phyloP scores from a whole-genome alignment of 345 rosid genomes.

The Bruguiera parviflora region DNA sequence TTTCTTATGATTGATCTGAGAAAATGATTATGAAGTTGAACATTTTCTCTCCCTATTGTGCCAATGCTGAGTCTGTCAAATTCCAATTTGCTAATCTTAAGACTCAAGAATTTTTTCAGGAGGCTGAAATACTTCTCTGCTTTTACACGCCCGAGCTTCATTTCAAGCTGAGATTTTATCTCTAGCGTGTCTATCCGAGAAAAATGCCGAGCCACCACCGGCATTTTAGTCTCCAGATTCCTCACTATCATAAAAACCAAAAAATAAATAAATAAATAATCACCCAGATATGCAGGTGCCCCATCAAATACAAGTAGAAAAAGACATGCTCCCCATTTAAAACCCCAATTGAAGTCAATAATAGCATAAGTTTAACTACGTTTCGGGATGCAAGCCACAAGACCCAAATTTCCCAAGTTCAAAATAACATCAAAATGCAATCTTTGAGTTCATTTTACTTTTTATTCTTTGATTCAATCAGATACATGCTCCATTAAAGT shows the following conservation, averaged over 20 bases:
- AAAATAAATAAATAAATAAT: no score
- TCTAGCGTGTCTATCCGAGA: conserved; percentile 23
- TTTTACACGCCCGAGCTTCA: conserved; percentile 36
- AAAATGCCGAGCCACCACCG: conserved; percentile 36
- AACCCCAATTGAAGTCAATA: conserved; percentile 23
- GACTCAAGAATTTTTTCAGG: conserved; percentile 35
- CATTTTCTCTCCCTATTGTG: conserved; percentile 40
- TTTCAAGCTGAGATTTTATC: conserved; percentile 38
- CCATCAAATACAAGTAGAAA: not conserved
- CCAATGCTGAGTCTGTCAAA: conserved; percentile 39
- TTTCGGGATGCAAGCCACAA: conserved; percentile 20
- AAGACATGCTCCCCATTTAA: conserved; percentile 5
- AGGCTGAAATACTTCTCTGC: conserved; percentile 34
- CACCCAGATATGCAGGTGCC: not conserved
- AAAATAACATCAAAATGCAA: conserved; percentile 15
- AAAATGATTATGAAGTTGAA: conserved; percentile 29
- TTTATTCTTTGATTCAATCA: conserved; percentile 9
- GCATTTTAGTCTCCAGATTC: conserved; percentile 41
- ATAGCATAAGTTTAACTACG: conserved; percentile 8
- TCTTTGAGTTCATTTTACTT: conserved; percentile 21
- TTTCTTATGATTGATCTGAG: conserved; percentile 22
- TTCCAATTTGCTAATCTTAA: conserved; percentile 37
- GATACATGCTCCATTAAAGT: conserved; percentile 1
- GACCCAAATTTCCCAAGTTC: conserved; percentile 25
- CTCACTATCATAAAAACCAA: conserved; percentile 24